Conservation (phyloP, 305 asterid genomes). For the Solanum aculeatissimum region DNA sequence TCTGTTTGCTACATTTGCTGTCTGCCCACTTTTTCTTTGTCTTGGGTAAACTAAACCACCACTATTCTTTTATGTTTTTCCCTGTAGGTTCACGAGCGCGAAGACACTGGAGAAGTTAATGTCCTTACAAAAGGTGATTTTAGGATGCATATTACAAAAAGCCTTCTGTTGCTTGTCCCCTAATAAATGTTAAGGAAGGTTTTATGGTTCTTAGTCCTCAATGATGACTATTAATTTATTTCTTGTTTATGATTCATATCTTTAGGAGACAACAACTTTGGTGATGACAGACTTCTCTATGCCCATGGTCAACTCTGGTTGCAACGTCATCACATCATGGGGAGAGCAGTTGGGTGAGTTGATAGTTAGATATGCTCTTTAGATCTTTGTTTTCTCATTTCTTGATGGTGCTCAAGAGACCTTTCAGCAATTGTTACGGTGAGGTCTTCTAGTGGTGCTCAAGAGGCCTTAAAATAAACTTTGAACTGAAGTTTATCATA, state of each 20-base stretch:
- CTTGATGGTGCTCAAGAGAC: neutral
- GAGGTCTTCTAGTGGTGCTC: neutral
- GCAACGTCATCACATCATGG: conserved; percentile 88
- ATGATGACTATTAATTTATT: neutral
- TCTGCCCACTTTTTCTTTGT: neutral
- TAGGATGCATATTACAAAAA: neutral
- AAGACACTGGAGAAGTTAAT: conserved; percentile 83
- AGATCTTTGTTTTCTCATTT: neutral
- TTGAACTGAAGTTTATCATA: neutral
- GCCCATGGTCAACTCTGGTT: conserved; percentile 97
- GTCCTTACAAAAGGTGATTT: conserved; percentile 78
- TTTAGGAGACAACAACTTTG: conserved; percentile 87
- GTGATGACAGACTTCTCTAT: conserved; percentile 91
- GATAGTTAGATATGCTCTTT: conserved; percentile 1
- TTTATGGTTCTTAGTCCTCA: neutral
- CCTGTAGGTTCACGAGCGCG: conserved; percentile 76
- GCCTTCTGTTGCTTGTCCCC: neutral
- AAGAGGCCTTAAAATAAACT: neutral
- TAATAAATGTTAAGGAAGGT: neutral
- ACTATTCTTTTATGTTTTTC: neutral
- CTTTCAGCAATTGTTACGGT: neutral
- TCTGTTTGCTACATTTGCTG: neutral
- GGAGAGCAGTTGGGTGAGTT: conserved; percentile 98
- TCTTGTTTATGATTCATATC: neutral
- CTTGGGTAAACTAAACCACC: neutral